These are phyloP conservation scores for Psophocarpus tetragonolobus DNA, from an alignment of 306 rosid species.

Conservation along the genomic window DNA sequence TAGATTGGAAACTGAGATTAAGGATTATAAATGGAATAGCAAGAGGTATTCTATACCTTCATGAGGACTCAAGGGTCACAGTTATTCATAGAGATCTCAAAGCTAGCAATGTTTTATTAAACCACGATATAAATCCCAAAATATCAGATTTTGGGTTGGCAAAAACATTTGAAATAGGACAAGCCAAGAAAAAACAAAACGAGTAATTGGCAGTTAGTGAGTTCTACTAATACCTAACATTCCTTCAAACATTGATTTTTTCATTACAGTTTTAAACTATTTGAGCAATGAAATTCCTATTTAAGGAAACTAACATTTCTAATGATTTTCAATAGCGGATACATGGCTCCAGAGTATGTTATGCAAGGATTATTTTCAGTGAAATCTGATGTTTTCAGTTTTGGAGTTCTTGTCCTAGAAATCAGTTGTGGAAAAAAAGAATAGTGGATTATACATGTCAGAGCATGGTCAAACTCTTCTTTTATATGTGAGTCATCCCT, in stretches of 20 bases:
- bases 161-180: background rate
- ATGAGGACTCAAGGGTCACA: background rate
- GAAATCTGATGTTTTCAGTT: conserved; percentile 47
- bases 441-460: conserved; percentile 21
- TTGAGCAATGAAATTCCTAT: no score
- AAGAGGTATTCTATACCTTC: background rate
- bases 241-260: no score
- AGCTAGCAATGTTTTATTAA: background rate
- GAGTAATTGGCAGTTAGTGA: conserved; percentile 27
- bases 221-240: background rate
- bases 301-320: background rate
- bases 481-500: conserved; percentile 24
- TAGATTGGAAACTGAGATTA: background rate
- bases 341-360: conserved; percentile 55
- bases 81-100: background rate
- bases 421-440: conserved; percentile 37
- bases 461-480: conserved; percentile 27
- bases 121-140: background rate
- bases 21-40: background rate
- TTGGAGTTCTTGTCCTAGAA: conserved; percentile 43
- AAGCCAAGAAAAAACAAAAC: background rate
- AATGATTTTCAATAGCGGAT: conserved; percentile 34
- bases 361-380: conserved; percentile 40
- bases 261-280: background rate
- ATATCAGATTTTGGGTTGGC: conserved; percentile 1